Percentiles rank a stretch among this genome's conserved stretches.
Evolutionary conservation across 805 yeast species (phyloP).

Genomic region (Debaryomyces hansenii): DNA sequence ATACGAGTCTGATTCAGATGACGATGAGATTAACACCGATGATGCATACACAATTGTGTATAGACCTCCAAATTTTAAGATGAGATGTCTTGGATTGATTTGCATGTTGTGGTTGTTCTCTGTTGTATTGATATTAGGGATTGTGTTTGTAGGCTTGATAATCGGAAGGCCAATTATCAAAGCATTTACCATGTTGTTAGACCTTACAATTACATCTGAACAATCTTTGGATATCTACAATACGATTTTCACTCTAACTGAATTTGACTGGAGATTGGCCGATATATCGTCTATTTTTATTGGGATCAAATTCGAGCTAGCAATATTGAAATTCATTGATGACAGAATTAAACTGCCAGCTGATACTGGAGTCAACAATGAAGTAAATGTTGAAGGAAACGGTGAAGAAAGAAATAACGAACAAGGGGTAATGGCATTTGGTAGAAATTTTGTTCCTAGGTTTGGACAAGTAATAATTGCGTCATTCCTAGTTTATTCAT

Average conservation of each 20-base stretch:
- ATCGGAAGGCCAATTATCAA: slow-evolving; percentile 27
- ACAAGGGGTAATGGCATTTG: slow-evolving; percentile 3
- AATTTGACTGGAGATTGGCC: slow-evolving; percentile 18
- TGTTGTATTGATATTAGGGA: slow-evolving; percentile 24
- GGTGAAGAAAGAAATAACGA: slow-evolving; percentile 2
- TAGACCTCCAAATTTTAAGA: slow-evolving; percentile 75
- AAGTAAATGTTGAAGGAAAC: slow-evolving; percentile 8
- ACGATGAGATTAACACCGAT: slow-evolving; percentile 37
- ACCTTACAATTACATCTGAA: background rate
- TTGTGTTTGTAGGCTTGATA: slow-evolving; percentile 21
- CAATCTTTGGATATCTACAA: background rate
- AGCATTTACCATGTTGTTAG: slow-evolving; percentile 4
- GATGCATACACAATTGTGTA: slow-evolving; percentile 72
- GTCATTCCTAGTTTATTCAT: background rate
- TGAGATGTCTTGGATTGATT: slow-evolving; percentile 53
- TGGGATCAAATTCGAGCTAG: slow-evolving; percentile 16
- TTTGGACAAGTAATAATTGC: slow-evolving; percentile 1
- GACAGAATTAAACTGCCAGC: slow-evolving; percentile 1
- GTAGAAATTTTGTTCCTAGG: slow-evolving; percentile 2
- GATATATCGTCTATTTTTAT: slow-evolving; percentile 19
- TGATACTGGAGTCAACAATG: slow-evolving; percentile 10
- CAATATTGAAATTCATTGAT: slow-evolving; percentile 10
- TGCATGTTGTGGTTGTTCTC: slow-evolving; percentile 49
- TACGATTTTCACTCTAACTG: background rate
- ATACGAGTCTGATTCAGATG: slow-evolving; percentile 37